phyloP scores from a whole-genome alignment of 2,329 filamentous ascomycete genomes.

The Fusarium sp. region DNA sequence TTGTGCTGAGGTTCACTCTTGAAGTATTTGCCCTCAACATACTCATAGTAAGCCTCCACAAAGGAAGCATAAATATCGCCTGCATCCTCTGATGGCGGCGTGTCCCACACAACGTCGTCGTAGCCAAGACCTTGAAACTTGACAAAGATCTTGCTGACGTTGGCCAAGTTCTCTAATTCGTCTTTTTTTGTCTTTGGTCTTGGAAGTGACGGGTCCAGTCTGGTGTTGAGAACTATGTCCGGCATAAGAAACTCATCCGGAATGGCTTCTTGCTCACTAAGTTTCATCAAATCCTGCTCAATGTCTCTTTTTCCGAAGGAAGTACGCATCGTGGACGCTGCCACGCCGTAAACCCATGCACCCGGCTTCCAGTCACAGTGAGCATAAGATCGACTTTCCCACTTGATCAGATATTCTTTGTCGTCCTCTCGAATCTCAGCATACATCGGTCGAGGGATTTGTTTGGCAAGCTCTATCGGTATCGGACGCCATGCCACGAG shows the following conservation, averaged over 20 bases:
- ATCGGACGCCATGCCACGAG: constrained; percentile 89
- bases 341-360: constrained; percentile 85
- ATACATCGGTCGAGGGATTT: constrained; percentile 26
- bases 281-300: constrained; percentile 69
- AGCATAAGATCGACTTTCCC: constrained; percentile 83
- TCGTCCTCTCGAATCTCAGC: constrained; percentile 69
- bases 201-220: constrained; percentile 61
- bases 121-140: constrained; percentile 95
- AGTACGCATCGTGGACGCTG: constrained; percentile 71
- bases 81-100: constrained; percentile 75
- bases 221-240: constrained; percentile 89
- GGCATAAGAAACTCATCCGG: constrained; percentile 86
- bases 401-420: constrained; percentile 95
- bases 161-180: constrained; percentile 76
- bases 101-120: constrained; percentile 91
- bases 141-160: constrained; percentile 80
- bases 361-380: constrained; percentile 90
- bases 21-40: constrained; percentile 82
- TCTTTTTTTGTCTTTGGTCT: constrained; percentile 70
- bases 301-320: constrained; percentile 80
- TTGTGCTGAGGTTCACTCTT: constrained; percentile 63
- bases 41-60: constrained; percentile 85
- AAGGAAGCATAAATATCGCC: constrained; percentile 81
- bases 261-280: constrained; percentile 81
- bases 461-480: constrained; percentile 35